A percentile compares a stretch with the other conserved stretches of the same genome.
phyloP scores from a whole-genome alignment of 345 rosid genomes.

The Dovyalis caffra region DNA sequence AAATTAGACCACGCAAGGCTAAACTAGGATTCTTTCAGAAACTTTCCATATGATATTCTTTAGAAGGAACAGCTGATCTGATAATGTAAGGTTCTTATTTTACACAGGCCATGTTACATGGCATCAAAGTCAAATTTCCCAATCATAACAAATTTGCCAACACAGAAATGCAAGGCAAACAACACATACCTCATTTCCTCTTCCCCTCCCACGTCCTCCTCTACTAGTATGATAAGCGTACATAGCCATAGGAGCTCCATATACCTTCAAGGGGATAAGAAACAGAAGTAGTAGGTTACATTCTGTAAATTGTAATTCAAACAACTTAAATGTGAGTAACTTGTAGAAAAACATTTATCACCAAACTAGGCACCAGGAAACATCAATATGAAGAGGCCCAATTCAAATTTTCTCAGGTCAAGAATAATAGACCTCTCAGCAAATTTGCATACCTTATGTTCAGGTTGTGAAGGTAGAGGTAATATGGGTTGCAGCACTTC shows the following conservation, averaged over 20 bases:
- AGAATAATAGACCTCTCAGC: not conserved
- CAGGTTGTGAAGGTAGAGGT: slow-evolving; percentile 34
- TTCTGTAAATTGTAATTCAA: too few relatives aligned
- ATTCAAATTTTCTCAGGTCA: not conserved
- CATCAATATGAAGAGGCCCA: not conserved
- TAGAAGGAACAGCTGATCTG: not conserved
- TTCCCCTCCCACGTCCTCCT: slow-evolving; percentile 30
- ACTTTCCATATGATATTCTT: not conserved
- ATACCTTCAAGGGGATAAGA: slow-evolving; percentile 9
- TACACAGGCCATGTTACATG: not conserved
- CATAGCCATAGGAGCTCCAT: slow-evolving; percentile 21
- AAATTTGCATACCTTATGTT: slow-evolving; percentile 26
- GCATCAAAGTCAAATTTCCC: not conserved
- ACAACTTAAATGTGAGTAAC: not conserved
- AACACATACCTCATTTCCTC: slow-evolving; percentile 24
- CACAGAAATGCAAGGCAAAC: not conserved
- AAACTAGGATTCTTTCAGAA: not conserved
- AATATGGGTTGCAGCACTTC: slow-evolving; percentile 32
- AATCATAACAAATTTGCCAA: not conserved
- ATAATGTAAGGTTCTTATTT: not conserved
- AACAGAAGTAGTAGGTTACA: not conserved
- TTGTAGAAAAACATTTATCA: not conserved
- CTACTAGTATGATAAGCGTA: slow-evolving; percentile 17
- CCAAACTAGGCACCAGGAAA: not conserved
- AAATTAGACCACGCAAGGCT: not conserved